Percentiles rank a stretch among this genome's conserved stretches.
phyloP scores from a whole-genome alignment of 306 rosid genomes.

The Cotoneaster glaucophyllus region DNA sequence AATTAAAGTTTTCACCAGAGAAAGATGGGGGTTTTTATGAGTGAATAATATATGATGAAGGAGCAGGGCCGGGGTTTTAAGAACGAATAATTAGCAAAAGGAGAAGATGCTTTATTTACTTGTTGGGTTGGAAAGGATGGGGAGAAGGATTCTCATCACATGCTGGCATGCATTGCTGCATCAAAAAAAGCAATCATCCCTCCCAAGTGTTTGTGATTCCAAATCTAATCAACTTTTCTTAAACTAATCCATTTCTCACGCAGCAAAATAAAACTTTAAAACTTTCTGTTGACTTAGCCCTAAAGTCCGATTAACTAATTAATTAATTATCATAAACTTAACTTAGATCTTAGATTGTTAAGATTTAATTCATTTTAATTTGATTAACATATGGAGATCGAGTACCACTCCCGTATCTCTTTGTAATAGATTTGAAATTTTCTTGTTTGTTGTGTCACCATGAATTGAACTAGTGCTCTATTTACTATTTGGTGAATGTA shows the following conservation, averaged over 20 bases:
- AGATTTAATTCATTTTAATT: not conserved
- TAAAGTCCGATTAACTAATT: conserved; percentile 13
- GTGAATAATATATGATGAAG: not conserved
- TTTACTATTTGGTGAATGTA: not conserved
- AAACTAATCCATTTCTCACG: conserved; percentile 9
- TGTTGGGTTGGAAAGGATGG: conserved; percentile 39
- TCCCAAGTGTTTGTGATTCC: conserved; percentile 41
- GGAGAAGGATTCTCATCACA: conserved; percentile 31
- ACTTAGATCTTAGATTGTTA: too few species aligned
- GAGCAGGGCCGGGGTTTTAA: not conserved
- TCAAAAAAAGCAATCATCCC: conserved; percentile 28
- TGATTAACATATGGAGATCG: not conserved
- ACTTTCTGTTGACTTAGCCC: conserved; percentile 23
- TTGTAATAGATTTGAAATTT: too few species aligned
- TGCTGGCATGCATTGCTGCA: conserved; percentile 18
- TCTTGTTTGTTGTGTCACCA: not conserved
- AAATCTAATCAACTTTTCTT: conserved; percentile 26
- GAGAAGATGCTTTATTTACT: conserved; percentile 23
- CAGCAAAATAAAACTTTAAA: not conserved
- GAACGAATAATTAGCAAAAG: conserved; percentile 11
- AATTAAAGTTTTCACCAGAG: not conserved
- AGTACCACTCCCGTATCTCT: not conserved
- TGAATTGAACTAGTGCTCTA: too few species aligned
- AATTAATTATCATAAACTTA: not conserved
- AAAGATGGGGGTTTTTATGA: not conserved